Base-by-base conservation (phyloP, 2,329 filamentous ascomycete species). In the Emericellopsis cladophorae region DNA sequence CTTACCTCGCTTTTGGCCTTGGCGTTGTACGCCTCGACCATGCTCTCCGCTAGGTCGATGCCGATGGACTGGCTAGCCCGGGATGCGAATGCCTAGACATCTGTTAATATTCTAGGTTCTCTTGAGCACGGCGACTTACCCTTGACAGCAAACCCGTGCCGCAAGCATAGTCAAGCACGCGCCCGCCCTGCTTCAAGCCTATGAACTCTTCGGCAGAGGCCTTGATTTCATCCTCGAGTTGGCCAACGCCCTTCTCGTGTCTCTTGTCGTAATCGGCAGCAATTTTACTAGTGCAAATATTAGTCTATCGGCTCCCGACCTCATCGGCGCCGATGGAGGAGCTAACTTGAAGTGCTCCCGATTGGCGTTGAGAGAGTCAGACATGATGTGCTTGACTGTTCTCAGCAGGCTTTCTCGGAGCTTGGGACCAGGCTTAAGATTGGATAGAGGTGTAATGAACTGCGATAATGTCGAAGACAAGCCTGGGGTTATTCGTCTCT, bases 201-300 rank as follows among this genome's bases (percentile, higher is more conserved):
- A 85, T 72, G 64, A 82, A 84, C 40, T 70, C 64, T 85, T 44
- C 44, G 1, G 18, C 14, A 2, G 18, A 18, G 12, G 26, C 26
- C 22, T 31, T 36, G 12, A 40, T 29, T 12, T 41, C 37, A n/a
- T 40, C 22, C 29, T 37, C 32, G 10, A 54, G 60, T 48, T 67
- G 64, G 31, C 62, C 57, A 37, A 75, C 64, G 11, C 70, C 65
- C 49, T 71, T 70, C 39, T 66, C 64, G 48, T 76, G 76, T 43
- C 69, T 72, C 32, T 57, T 52, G 49, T 83, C 77, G 39, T 58
- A 61, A 11, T 56, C 48, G 14, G 47, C 39, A 26, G 51, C 56
- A 40, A 57, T 49, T 44, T 56, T 53, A 37, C 56, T 59, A 12
- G 26, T 29, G 9, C 26, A 37, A 41, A 36, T 35, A 44, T 31